phyloP scores from a whole-genome alignment of 805 yeast species.

The Barnettozyma botsteinii region DNA sequence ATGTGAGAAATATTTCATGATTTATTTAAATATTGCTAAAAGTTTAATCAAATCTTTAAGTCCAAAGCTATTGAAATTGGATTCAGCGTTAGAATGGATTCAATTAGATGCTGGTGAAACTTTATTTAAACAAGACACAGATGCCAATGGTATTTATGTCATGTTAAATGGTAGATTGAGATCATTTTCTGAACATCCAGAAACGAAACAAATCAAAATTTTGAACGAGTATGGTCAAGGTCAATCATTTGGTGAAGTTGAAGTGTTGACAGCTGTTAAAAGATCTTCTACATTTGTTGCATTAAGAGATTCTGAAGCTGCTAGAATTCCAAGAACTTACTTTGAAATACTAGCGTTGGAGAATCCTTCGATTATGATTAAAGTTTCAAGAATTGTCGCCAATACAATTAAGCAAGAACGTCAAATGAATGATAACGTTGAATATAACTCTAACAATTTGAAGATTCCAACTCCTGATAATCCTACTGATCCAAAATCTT shows the following conservation, averaged over 20 bases:
- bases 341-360: conserved; percentile 80
- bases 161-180: conserved; percentile 86
- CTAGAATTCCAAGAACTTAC: conserved; percentile 83
- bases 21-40: conserved; percentile 74
- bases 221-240: conserved; percentile 89
- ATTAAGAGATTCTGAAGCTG: conserved; percentile 88
- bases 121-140: conserved; percentile 74
- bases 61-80: conserved; percentile 63
- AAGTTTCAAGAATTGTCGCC: conserved; percentile 85
- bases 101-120: conserved; percentile 83
- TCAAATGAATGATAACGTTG: conserved; percentile 12
- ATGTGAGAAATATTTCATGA: conserved; percentile 68
- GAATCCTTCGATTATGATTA: conserved; percentile 86
- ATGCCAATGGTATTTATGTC: conserved; percentile 86
- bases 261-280: conserved; percentile 76
- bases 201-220: conserved; percentile 27
- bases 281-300: conserved; percentile 72
- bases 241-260: conserved; percentile 91
- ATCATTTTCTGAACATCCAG: conserved; percentile 33
- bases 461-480: conserved; percentile 28
- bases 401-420: conserved; percentile 31
- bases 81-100: conserved; percentile 93
- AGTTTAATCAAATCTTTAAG: conserved; percentile 64
- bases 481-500: conserved; percentile 7
- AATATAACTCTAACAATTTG: conserved; percentile 4